These are phyloP conservation scores for Meyerozyma elateridarum DNA, from an alignment of 1,139 yeast genomes.

Conservation along the genomic window DNA sequence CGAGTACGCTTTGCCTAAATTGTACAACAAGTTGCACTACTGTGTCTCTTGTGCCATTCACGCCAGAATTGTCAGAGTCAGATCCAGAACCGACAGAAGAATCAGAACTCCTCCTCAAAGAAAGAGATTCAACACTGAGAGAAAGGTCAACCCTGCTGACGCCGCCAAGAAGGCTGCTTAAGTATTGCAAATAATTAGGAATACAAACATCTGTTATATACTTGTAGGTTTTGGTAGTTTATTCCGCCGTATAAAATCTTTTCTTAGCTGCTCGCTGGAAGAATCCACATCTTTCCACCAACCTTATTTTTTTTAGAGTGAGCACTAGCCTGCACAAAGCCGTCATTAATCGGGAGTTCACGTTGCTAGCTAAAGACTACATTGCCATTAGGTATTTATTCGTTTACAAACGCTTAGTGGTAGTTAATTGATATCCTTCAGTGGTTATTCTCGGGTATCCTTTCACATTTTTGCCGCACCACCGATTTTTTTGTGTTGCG, in stretches of 20 bases:
- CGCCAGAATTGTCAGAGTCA: constrained; percentile 99
- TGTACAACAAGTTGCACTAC: constrained; percentile 99
- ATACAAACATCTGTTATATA: constrained; percentile 3
- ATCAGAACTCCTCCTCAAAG: constrained; percentile 99
- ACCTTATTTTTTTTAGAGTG: too few relatives aligned
- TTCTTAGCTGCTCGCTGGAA: not conserved
- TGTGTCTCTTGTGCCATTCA: constrained; percentile 99
- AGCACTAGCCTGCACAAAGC: constrained; percentile 1
- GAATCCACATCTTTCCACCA: constrained; percentile 1
- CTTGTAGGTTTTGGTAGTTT: too few relatives aligned
- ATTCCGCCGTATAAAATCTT: not conserved
- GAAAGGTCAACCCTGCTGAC: constrained; percentile 94
- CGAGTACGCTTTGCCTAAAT: constrained; percentile 99
- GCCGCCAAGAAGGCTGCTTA: constrained; percentile 88
- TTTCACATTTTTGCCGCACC: too few relatives aligned
- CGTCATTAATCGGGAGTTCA: constrained; percentile 4
- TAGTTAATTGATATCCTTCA: too few relatives aligned
- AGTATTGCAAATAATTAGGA: constrained; percentile 8
- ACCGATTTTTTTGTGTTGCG: too few relatives aligned
- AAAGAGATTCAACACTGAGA: constrained; percentile 96
- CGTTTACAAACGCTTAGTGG: too few relatives aligned
- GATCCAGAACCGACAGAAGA: constrained; percentile 98
- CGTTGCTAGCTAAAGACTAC: not conserved
- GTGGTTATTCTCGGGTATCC: too few relatives aligned
- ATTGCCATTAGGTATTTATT: too few relatives aligned